Percentiles rank a stretch among this genome's conserved stretches.
Conservation (phyloP, 2,329 filamentous ascomycete genomes). For the Pseudogymnoascus sp. region DNA sequence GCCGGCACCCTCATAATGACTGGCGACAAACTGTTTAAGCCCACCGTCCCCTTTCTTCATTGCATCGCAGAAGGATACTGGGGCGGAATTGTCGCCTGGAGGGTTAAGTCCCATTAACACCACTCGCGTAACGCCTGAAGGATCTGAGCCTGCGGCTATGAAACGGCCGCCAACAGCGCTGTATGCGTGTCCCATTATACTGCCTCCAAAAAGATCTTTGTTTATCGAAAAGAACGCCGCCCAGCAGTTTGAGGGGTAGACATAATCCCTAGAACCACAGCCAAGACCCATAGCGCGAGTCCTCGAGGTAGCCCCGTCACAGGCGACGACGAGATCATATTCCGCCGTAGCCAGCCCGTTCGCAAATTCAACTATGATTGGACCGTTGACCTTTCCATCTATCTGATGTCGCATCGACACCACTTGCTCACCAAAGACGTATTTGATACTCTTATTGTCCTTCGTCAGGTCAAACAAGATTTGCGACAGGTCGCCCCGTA, state of each 20-base stretch:
- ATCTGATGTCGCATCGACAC: conserved; percentile 26
- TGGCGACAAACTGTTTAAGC: conserved; percentile 26
- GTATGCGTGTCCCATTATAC: conserved; percentile 30
- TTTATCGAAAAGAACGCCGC: conserved; percentile 34
- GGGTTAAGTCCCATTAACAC: conserved; percentile 31
- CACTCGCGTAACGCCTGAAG: conserved; percentile 26
- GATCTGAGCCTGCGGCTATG: conserved; percentile 29
- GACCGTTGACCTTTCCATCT: conserved; percentile 24
- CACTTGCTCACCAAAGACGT: conserved; percentile 27
- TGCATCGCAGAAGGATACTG: conserved; percentile 33
- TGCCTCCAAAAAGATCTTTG: conserved; percentile 31
- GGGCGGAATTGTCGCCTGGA: conserved; percentile 21
- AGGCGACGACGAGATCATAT: conserved; percentile 42
- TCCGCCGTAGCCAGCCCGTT: conserved; percentile 29
- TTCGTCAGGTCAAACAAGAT: conserved; percentile 34
- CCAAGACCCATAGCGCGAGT: conserved; percentile 37
- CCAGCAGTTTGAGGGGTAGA: conserved; percentile 32
- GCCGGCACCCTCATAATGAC: conserved; percentile 30
- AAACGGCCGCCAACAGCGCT: conserved; percentile 32
- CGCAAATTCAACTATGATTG: conserved; percentile 31
- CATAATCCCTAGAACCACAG: conserved; percentile 32
- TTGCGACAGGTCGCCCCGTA: conserved; percentile 36
- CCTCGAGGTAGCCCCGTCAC: conserved; percentile 38
- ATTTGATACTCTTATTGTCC: conserved; percentile 27
- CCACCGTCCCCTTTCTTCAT: conserved; percentile 28